These are phyloP conservation scores for Candida buenavistaensis DNA, from an alignment of 1,139 yeast genomes.

Conservation along the genomic window DNA sequence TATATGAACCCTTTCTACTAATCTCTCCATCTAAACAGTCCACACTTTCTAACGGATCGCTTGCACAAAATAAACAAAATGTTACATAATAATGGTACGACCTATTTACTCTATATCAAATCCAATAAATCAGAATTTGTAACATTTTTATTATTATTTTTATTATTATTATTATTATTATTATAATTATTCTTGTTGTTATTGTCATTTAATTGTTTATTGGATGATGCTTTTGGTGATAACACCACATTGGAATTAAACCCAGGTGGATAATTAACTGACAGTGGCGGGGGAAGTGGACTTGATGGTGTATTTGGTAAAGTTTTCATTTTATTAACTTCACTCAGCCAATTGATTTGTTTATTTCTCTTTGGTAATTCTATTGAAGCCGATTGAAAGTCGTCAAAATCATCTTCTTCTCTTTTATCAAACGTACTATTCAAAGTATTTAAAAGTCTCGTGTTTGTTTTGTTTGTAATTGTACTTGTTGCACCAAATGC, in stretches of 20 bases:
- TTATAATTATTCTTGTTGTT: slow-evolving; percentile 3
- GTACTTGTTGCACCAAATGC: slow-evolving; percentile 27
- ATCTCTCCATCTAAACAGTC: no score
- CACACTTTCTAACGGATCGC: no score
- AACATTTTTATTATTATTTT: slow-evolving; percentile 3
- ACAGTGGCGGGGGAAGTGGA: slow-evolving; percentile 3
- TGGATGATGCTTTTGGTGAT: slow-evolving; percentile 16
- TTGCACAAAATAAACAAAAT: no score
- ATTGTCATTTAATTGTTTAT: not conserved
- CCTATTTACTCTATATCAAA: slow-evolving; percentile 7
- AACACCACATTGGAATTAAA: slow-evolving; percentile 24
- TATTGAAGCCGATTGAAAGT: slow-evolving; percentile 28
- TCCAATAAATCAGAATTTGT: slow-evolving; percentile 13
- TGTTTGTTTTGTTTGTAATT: slow-evolving; percentile 14
- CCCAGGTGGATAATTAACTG: slow-evolving; percentile 30
- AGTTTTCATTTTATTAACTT: slow-evolving; percentile 15
- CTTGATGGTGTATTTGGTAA: slow-evolving; percentile 11
- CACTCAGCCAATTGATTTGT: slow-evolving; percentile 23
- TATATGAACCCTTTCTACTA: no score
- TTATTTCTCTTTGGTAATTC: slow-evolving; percentile 3
- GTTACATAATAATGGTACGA: no score
- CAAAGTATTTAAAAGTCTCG: slow-evolving; percentile 22
- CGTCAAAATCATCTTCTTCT: slow-evolving; percentile 33
- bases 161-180: no score
- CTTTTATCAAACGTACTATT: slow-evolving; percentile 19